A percentile compares a stretch with the other conserved stretches of the same genome.
phyloP scores from a whole-genome alignment of 768 basidiomycete species.

The Sutorius australiensis region DNA sequence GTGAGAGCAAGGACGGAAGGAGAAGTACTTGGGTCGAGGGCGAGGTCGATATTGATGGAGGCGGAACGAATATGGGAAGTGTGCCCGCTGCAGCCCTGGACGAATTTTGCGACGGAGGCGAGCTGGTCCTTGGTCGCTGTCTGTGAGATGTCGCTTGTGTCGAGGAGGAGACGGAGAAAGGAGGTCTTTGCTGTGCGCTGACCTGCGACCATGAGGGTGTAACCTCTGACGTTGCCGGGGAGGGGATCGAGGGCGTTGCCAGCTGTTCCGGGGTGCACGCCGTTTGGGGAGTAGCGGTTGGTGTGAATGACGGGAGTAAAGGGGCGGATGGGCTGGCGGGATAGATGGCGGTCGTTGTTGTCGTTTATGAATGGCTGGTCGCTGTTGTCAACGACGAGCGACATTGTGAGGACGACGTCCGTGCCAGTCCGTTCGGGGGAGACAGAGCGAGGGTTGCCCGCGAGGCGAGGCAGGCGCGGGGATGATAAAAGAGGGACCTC shows the following conservation, averaged over 20 bases:
- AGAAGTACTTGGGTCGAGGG: slow-evolving; percentile 44
- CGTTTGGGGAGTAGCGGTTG: slow-evolving; percentile 24
- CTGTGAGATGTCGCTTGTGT: slow-evolving; percentile 68
- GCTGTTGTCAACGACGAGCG: slow-evolving; percentile 56
- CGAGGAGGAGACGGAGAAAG: slow-evolving; percentile 80
- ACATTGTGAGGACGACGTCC: slow-evolving; percentile 35
- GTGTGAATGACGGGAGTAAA: slow-evolving; percentile 24
- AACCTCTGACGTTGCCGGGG: slow-evolving; percentile 33
- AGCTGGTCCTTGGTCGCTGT: slow-evolving; percentile 70
- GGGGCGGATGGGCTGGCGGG: slow-evolving; percentile 26
- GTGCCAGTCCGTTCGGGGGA: slow-evolving; percentile 47
- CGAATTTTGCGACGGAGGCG: slow-evolving; percentile 76
- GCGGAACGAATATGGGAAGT: slow-evolving; percentile 69
- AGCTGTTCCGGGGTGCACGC: slow-evolving; percentile 28
- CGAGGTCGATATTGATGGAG: slow-evolving; percentile 67
- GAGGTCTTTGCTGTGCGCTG: slow-evolving; percentile 83
- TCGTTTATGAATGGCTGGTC: slow-evolving; percentile 50
- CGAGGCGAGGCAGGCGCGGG: slow-evolving; percentile 64
- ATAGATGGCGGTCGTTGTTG: slow-evolving; percentile 32
- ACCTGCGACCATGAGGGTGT: slow-evolving; percentile 79
- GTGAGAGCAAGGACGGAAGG: slow-evolving; percentile 56
- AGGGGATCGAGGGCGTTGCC: slow-evolving; percentile 26
- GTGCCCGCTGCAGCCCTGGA: slow-evolving; percentile 68
- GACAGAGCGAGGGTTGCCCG: slow-evolving; percentile 48
- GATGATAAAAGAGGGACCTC: slow-evolving; percentile 47